phyloP scores from a whole-genome alignment of 2,329 filamentous ascomycete species.

The Penicillium palitans region DNA sequence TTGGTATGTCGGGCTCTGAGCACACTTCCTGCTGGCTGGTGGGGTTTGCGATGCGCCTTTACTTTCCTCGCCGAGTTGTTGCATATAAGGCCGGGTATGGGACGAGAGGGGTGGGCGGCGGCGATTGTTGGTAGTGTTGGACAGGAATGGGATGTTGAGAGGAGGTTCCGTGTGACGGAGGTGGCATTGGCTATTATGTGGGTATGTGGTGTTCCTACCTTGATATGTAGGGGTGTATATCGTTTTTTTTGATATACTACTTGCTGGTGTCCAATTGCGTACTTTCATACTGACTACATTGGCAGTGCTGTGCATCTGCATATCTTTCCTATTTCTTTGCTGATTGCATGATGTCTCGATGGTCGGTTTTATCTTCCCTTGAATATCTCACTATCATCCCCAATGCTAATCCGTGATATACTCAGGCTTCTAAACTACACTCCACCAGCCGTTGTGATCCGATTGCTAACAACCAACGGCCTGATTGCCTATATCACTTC shows the following conservation, averaged over 20 bases:
- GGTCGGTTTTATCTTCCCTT: constrained; percentile 51
- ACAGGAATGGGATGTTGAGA: constrained; percentile 47
- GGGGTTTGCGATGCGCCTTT: constrained; percentile 68
- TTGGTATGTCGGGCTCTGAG: constrained; percentile 72
- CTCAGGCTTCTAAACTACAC: constrained; percentile 79
- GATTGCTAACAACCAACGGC: constrained; percentile 72
- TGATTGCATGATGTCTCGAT: constrained; percentile 81
- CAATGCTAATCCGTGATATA: neutral
- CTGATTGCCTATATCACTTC: constrained; percentile 75
- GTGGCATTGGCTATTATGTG: constrained; percentile 71
- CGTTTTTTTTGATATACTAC: constrained; percentile 18
- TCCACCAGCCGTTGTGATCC: constrained; percentile 72
- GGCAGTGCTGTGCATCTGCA: constrained; percentile 69
- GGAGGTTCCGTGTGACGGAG: constrained; percentile 63
- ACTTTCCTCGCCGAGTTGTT: constrained; percentile 67
- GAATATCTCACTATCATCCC: neutral
- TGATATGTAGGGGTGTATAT: constrained; percentile 19
- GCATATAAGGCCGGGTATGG: constrained; percentile 46
- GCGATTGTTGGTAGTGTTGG: constrained; percentile 40
- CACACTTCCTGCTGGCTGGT: constrained; percentile 69
- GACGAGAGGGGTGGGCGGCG: constrained; percentile 44
- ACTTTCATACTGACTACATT: neutral
- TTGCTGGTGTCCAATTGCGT: neutral
- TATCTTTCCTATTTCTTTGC: constrained; percentile 82
- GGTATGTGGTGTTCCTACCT: constrained; percentile 51